Conservation (phyloP, 2,329 filamentous ascomycete species). For the Clarireedia homoeocarpa region DNA sequence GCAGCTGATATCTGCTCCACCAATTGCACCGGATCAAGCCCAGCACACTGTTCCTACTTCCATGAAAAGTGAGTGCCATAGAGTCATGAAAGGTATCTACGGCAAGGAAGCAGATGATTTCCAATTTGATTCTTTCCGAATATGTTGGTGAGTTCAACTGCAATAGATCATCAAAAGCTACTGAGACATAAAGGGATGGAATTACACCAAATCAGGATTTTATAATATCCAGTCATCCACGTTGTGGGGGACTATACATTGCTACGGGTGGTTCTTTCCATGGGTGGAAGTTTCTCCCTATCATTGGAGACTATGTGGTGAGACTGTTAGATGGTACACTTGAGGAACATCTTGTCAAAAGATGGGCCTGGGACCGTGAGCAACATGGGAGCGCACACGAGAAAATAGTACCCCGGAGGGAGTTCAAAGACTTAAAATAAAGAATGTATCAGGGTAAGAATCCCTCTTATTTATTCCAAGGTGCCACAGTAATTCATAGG, state of each 20-base stretch:
- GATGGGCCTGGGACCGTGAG: slow-evolving; percentile 39
- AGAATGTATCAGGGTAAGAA: too few relatives aligned
- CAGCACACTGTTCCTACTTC: slow-evolving; percentile 32
- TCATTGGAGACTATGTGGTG: slow-evolving; percentile 51
- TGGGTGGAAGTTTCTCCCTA: slow-evolving; percentile 57
- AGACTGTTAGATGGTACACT: slow-evolving; percentile 39
- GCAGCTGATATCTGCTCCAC: slow-evolving; percentile 45
- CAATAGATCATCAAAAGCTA: neutral
- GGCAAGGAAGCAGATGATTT: slow-evolving; percentile 34
- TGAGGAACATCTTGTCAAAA: slow-evolving; percentile 31
- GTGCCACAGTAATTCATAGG: too few relatives aligned
- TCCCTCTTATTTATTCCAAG: too few relatives aligned
- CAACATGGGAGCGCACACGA: slow-evolving; percentile 3
- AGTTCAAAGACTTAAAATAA: slow-evolving; percentile 7
- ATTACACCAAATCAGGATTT: slow-evolving; percentile 56
- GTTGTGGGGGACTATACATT: slow-evolving; percentile 47
- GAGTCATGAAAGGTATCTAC: slow-evolving; percentile 35
- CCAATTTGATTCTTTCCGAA: slow-evolving; percentile 36
- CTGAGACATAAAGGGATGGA: slow-evolving; percentile 41
- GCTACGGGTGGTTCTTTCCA: slow-evolving; percentile 58
- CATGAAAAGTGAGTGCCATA: slow-evolving; percentile 36
- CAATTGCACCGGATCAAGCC: slow-evolving; percentile 35
- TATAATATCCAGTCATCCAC: slow-evolving; percentile 48
- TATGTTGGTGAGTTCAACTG: slow-evolving; percentile 35
- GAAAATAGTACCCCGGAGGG: slow-evolving; percentile 4